Evolutionary conservation across 495 filamentous ascomycete species (phyloP).

Genomic region (Hypoxylon cercidicola): DNA sequence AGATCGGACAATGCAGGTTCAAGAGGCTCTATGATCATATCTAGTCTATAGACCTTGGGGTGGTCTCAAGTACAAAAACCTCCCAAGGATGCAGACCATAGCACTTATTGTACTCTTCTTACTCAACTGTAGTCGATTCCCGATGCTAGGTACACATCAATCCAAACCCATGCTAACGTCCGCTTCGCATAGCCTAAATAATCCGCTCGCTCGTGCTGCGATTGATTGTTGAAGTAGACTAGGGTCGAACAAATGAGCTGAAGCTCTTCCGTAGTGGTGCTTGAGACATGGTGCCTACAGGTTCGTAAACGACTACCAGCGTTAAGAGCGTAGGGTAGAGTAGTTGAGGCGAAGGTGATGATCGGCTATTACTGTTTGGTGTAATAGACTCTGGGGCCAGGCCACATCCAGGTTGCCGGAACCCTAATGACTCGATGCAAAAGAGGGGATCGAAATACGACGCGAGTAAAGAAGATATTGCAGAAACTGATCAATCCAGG

Average conservation of each 20-base stretch:
- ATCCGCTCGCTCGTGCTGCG: too few species aligned
- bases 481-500: constrained; percentile 15
- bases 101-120: constrained; percentile 7
- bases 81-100: constrained; percentile 24
- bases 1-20: constrained; percentile 7
- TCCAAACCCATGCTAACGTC: not conserved
- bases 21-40: constrained; percentile 32
- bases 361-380: not conserved
- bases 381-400: not conserved
- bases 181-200: not conserved
- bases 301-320: not conserved
- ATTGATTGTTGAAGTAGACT: not conserved
- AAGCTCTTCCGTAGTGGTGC: not conserved
- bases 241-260: constrained; percentile 9
- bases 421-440: constrained; percentile 10
- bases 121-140: constrained; percentile 7
- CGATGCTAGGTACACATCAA: not conserved
- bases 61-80: constrained; percentile 16
- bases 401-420: constrained; percentile 10
- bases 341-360: constrained; percentile 1
- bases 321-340: not conserved
- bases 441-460: constrained; percentile 23
- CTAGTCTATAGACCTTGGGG: constrained; percentile 27
- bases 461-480: constrained; percentile 18
- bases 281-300: too few species aligned